A percentile compares a stretch with the other conserved stretches of the same genome.
Evolutionary conservation across 169 alveolate species (phyloP).

Genomic region (Plasmodium gallinaceum): DNA sequence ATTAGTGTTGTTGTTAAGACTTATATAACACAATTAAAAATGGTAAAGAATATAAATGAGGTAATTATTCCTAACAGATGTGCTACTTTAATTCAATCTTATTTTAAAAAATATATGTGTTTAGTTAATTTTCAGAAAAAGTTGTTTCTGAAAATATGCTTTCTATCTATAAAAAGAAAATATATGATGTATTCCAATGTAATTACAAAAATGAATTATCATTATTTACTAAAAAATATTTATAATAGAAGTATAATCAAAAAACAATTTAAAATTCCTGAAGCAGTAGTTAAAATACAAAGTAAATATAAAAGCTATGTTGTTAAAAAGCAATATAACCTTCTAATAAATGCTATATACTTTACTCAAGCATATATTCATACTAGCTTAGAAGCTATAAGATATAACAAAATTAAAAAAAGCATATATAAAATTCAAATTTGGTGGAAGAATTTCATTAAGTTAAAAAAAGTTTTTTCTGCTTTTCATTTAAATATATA

Average conservation of each 20-base stretch:
- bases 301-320: conserved; percentile 59
- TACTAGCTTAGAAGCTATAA: conserved; percentile 45
- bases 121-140: conserved; percentile 44
- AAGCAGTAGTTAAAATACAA: conserved; percentile 74
- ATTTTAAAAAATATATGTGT: conserved; percentile 64
- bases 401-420: conserved; percentile 41
- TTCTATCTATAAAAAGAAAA: conserved; percentile 72
- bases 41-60: conserved; percentile 36
- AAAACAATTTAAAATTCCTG: conserved; percentile 52
- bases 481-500: conserved; percentile 36
- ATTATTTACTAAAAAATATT: conserved; percentile 69
- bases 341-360: conserved; percentile 56
- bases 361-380: conserved; percentile 76
- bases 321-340: conserved; percentile 57
- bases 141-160: conserved; percentile 66
- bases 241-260: conserved; percentile 38
- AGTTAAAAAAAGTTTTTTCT: conserved; percentile 36
- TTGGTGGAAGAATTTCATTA: conserved; percentile 73
- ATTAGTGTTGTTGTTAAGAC: conserved; percentile 47
- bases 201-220: conserved; percentile 57
- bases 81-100: conserved; percentile 58
- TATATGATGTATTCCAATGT: conserved; percentile 38
- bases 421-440: conserved; percentile 44
- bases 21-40: conserved; percentile 47
- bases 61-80: conserved; percentile 61